Conservation (phyloP, 108 stramenopile genomes). For the Nitzschia putrida region DNA sequence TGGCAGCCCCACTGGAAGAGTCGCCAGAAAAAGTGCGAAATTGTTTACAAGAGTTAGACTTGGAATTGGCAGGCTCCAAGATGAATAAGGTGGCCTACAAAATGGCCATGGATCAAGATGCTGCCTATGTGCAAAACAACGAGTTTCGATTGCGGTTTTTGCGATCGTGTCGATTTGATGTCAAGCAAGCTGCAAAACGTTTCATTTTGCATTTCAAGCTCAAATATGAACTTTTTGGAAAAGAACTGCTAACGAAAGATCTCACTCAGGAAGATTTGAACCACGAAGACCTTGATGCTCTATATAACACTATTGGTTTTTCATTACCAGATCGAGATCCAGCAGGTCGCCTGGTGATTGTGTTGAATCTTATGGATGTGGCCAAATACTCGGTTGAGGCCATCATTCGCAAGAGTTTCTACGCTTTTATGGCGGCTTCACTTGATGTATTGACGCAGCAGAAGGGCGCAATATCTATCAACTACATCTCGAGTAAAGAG, state of each 20-base stretch:
- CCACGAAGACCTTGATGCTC: constrained; percentile 18
- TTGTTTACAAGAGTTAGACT: background rate
- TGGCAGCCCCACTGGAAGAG: constrained; percentile 17
- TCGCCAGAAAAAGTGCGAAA: constrained; percentile 5
- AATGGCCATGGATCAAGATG: constrained; percentile 9
- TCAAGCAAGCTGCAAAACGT: constrained; percentile 18
- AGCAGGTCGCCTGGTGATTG: constrained; percentile 20
- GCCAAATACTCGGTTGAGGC: background rate
- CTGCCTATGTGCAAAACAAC: constrained; percentile 23
- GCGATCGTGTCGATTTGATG: constrained; percentile 40
- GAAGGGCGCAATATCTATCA: background rate
- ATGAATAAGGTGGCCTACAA: background rate
- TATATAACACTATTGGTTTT: constrained; percentile 1
- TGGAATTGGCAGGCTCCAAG: background rate
- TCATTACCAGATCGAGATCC: constrained; percentile 22
- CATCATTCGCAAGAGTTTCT: background rate
- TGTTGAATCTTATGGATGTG: constrained; percentile 1
- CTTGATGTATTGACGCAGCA: constrained; percentile 10
- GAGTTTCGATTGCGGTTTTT: constrained; percentile 43
- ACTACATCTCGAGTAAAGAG: background rate
- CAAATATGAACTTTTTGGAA: constrained; percentile 42
- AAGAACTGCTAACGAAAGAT: constrained; percentile 14
- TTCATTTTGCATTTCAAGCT: constrained; percentile 30
- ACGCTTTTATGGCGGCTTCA: background rate
- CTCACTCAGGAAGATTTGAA: constrained; percentile 35